These are phyloP conservation scores for Brasilioporus rufonigricans DNA, from an alignment of 768 basidiomycete species.

Conservation along the genomic window DNA sequence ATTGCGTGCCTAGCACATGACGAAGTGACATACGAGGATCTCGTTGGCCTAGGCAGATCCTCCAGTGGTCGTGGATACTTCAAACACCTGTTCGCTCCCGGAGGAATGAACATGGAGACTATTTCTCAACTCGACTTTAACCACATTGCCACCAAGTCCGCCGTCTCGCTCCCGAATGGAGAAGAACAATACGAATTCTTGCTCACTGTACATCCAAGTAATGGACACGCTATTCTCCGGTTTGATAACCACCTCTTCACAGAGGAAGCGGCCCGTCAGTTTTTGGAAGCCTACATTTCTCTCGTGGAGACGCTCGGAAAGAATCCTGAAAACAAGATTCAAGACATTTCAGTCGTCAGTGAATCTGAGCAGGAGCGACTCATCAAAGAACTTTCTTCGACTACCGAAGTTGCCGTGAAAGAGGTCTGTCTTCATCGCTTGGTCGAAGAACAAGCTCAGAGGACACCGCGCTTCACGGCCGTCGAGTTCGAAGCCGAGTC, in stretches of 20 bases:
- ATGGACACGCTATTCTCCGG: constrained; percentile 25
- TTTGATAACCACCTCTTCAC: constrained; percentile 31
- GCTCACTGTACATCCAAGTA: constrained; percentile 26
- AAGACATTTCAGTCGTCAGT: constrained; percentile 17
- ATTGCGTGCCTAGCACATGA: constrained; percentile 24
- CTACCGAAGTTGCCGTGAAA: constrained; percentile 5
- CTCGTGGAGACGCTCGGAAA: constrained; percentile 25
- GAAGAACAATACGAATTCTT: constrained; percentile 25
- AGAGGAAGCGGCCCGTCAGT: constrained; percentile 28
- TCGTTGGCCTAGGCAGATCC: constrained; percentile 27
- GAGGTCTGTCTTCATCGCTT: constrained; percentile 20
- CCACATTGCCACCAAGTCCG: constrained; percentile 15
- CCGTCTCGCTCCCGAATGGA: constrained; percentile 26
- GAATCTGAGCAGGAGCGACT: constrained; percentile 16
- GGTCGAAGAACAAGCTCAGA: constrained; percentile 18
- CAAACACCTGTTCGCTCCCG: constrained; percentile 31
- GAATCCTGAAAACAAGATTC: constrained; percentile 11
- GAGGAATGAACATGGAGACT: constrained; percentile 28
- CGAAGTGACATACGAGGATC: constrained; percentile 32
- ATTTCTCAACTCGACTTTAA: constrained; percentile 22
- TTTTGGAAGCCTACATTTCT: constrained; percentile 29
- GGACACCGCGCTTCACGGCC: constrained; percentile 21
- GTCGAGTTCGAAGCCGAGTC: constrained; percentile 29
- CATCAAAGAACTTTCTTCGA: constrained; percentile 27
- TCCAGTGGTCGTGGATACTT: constrained; percentile 28